Percentiles rank a stretch among this genome's conserved stretches.
These are phyloP conservation scores for Rehmannia glutinosa DNA, from an alignment of 257 asterid species.

Conservation along the genomic window DNA sequence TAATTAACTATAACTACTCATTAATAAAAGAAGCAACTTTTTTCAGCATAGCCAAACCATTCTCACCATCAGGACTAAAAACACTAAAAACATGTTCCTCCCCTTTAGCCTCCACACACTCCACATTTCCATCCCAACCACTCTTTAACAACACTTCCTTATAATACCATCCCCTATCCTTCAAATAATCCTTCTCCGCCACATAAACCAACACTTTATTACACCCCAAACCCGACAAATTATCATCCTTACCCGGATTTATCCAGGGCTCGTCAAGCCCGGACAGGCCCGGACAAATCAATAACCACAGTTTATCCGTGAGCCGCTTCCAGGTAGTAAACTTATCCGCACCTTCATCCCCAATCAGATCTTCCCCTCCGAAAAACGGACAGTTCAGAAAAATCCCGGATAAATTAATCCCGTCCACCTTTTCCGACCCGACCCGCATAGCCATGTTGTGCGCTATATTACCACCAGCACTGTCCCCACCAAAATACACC, in stretches of 20 bases:
- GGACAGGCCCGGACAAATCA: constrained; percentile 13
- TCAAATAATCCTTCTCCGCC: constrained; percentile 38
- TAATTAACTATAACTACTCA: not conserved
- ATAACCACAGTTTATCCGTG: constrained; percentile 22
- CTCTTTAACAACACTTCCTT: constrained; percentile 31
- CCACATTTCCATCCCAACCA: constrained; percentile 47
- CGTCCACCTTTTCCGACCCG: constrained; percentile 29
- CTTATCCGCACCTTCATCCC: constrained; percentile 10
- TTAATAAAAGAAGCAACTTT: constrained; percentile 19
- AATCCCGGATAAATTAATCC: constrained; percentile 35
- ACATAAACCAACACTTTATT: constrained; percentile 38
- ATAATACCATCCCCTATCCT: constrained; percentile 40
- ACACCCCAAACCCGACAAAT: constrained; percentile 33
- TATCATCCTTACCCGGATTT: constrained; percentile 43
- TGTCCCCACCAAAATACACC: constrained; percentile 38
- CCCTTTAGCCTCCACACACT: constrained; percentile 46
- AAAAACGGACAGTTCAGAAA: constrained; percentile 51
- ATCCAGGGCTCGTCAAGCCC: constrained; percentile 44
- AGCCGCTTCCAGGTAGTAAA: not conserved
- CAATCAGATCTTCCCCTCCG: constrained; percentile 41
- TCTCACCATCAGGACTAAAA: constrained; percentile 15
- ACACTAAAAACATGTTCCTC: constrained; percentile 48
- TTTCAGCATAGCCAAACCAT: constrained; percentile 27
- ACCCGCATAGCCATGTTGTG: constrained; percentile 35
- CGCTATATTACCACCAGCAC: constrained; percentile 40